Conservation (phyloP, 2,329 filamentous ascomycete species). For the Nannizzia gypsea region DNA sequence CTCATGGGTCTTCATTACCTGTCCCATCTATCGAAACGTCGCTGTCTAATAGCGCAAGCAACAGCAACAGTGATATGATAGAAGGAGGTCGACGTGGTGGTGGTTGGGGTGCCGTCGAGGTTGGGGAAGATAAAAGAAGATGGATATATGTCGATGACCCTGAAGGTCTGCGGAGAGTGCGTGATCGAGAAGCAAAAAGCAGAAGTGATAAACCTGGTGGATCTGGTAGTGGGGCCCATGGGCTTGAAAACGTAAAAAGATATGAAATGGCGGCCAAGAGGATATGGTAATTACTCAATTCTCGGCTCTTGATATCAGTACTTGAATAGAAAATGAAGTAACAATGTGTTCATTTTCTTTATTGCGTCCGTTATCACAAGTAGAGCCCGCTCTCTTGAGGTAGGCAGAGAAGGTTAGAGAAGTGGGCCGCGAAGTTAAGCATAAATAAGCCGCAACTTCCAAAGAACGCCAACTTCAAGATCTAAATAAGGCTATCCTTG, state of each 20-base stretch:
- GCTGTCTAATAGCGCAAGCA: conserved; percentile 25
- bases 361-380: too few relatives aligned
- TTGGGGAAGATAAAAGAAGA: conserved; percentile 72
- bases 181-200: conserved; percentile 51
- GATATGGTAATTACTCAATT: conserved; percentile 61
- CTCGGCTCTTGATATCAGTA: not conserved
- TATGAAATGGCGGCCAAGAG: conserved; percentile 96
- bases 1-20: conserved; percentile 1
- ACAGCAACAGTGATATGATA: conserved; percentile 43
- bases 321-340: not conserved
- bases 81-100: conserved; percentile 66
- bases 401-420: too few relatives aligned
- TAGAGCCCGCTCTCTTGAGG: too few relatives aligned
- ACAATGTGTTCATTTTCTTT: too few relatives aligned
- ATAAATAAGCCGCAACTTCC: too few relatives aligned
- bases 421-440: too few relatives aligned
- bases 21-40: conserved; percentile 19
- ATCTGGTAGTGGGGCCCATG: conserved; percentile 44
- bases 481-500: too few relatives aligned
- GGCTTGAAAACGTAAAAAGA: conserved; percentile 56
- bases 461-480: too few relatives aligned
- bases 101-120: conserved; percentile 73
- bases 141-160: conserved; percentile 81
- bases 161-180: conserved; percentile 53
- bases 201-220: conserved; percentile 45